Conservation (phyloP, 768 basidiomycete genomes). For the Hirschioporus abietinus region DNA sequence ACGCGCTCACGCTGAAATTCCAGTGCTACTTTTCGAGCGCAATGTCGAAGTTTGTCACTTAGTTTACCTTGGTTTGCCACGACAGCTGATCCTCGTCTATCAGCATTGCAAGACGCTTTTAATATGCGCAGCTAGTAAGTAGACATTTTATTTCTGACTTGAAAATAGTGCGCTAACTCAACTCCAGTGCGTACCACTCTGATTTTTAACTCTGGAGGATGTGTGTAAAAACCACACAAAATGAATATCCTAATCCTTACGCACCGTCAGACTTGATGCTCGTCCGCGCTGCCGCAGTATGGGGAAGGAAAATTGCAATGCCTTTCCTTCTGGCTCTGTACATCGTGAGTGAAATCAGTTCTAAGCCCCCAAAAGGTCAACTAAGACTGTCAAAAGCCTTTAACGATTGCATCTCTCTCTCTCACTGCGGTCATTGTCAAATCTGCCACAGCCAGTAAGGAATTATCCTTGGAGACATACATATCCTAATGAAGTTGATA, state of each 20-base stretch:
- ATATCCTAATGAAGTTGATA: background rate
- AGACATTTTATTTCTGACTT: background rate
- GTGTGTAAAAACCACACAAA: background rate
- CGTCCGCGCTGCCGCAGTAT: background rate
- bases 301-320: background rate
- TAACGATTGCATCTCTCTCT: background rate
- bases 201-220: background rate
- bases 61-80: background rate
- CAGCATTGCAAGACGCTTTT: background rate
- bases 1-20: background rate
- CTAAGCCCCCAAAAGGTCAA: background rate
- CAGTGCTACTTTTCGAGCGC: background rate
- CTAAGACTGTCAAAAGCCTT: background rate
- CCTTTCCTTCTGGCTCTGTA: background rate
- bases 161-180: background rate
- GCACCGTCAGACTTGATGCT: background rate
- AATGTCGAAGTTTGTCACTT: background rate
- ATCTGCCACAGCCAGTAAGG: background rate
- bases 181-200: background rate
- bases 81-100: background rate
- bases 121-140: background rate
- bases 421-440: background rate
- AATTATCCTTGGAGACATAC: background rate
- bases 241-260: too few species aligned
- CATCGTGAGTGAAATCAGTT: background rate